Base-by-base conservation (phyloP, 345 rosid species). In the Pugionium dolabratum region DNA sequence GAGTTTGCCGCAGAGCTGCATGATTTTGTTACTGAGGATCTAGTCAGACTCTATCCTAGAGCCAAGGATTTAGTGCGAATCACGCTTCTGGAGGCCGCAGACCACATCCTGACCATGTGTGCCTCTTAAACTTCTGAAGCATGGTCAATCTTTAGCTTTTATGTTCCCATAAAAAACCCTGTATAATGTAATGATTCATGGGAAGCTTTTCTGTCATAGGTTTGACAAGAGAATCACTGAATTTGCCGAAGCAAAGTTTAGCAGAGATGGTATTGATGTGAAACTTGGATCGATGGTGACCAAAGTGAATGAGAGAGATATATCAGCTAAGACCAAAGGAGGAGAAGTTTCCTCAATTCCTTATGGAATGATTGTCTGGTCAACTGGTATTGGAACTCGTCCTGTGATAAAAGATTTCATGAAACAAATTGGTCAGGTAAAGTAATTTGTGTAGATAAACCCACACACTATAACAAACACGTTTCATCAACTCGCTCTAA, bases 171-270 rank as follows among this genome's bases (percentile, higher is more conserved):
- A 11, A 42, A 39, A 62, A 33, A 5, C 35, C 27, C 51, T 36
- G 32, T 39, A 72, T 71, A 43, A 37, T 50, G 30, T 71, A 43
- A 37, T 50, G 30, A 32, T 55, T 39, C 11, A 47, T 46, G 9
- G 9, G 33, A 47, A 9, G 11, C 41, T 59, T n/a, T 46, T 62
- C 5, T 37, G 54, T 66, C 79, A 47, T 79, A 95, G 97, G 99
- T 95, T 95, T 86, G 99, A 95, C 88, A 89, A 95, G 79, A 85
- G 99, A 83, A 95, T 95, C 67, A 95, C 99, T 30, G 80, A 72
- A 18, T 91, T 95, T 79, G 99, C 99, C 6, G 99, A 95, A 78
- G 75, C 53, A n/a, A 94, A 94, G 76, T 94, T 94, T 70, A 58
- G 69, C 66, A 91, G 99, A 69, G 96, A 87, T 32, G 97, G 95